These are phyloP conservation scores for Suhomyces taliae DNA, from an alignment of 1,139 yeast genomes.

Conservation along the genomic window DNA sequence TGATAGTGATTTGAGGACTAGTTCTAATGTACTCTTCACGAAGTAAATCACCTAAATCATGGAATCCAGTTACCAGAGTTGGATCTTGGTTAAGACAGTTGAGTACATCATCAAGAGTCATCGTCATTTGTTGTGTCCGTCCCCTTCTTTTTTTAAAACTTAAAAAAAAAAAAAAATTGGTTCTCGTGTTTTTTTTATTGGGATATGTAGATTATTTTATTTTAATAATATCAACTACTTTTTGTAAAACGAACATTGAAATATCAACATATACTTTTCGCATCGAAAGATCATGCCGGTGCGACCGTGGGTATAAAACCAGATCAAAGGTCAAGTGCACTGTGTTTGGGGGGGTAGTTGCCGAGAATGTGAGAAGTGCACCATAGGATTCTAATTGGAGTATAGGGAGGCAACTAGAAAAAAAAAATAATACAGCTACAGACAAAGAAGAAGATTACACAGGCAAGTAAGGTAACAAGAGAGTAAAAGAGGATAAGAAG, in stretches of 20 bases:
- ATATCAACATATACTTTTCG: neutral
- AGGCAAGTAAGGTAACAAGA: too few species aligned
- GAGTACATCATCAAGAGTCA: slow-evolving; percentile 7
- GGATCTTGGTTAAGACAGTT: slow-evolving; percentile 4
- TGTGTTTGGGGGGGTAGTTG: neutral
- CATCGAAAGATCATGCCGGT: neutral
- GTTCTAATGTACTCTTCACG: slow-evolving; percentile 28
- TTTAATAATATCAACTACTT: too few species aligned
- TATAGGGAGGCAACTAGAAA: neutral
- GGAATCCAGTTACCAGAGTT: slow-evolving; percentile 1
- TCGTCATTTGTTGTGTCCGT: neutral
- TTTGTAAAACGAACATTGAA: neutral
- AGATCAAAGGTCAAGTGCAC: neutral
- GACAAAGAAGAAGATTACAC: too few species aligned
- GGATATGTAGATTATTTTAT: too few species aligned
- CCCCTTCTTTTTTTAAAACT: too few species aligned
- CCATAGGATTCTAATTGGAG: neutral
- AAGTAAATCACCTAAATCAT: slow-evolving; percentile 27
- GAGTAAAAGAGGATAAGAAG: too few species aligned
- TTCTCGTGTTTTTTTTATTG: too few species aligned
- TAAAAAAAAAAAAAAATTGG: too few species aligned
- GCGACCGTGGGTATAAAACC: neutral
- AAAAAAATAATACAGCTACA: too few species aligned
- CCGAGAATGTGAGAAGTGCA: neutral
- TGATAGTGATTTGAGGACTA: slow-evolving; percentile 11